These are phyloP conservation scores for Aspergillus cejpii DNA, from an alignment of 2,329 filamentous ascomycete species.

Conservation along the genomic window DNA sequence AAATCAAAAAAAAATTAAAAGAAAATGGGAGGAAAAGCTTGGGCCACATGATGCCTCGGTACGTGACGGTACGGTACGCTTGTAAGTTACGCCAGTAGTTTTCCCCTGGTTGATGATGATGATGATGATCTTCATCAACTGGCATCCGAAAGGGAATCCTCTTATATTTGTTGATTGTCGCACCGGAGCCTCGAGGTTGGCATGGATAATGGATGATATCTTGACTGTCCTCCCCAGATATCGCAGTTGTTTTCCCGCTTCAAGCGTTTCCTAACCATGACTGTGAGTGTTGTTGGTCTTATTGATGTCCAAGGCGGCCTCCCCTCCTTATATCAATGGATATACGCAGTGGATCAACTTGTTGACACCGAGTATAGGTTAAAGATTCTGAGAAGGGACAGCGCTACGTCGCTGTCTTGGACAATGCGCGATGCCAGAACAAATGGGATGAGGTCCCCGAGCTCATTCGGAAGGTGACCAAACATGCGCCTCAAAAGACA, in stretches of 20 bases:
- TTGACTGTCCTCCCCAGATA: constrained; percentile 12
- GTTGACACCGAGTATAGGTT: constrained; percentile 31
- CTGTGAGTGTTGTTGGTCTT: constrained; percentile 15
- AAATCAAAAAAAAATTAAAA: constrained; percentile 4
- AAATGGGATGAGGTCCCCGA: constrained; percentile 83
- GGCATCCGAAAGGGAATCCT: constrained; percentile 1
- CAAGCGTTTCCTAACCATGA: constrained; percentile 16
- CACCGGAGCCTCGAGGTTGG: constrained; percentile 17
- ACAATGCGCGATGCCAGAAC: constrained; percentile 79
- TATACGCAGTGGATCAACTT: not conserved
- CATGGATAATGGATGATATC: constrained; percentile 14
- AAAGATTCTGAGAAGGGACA: constrained; percentile 65
- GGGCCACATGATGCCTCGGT: constrained; percentile 29
- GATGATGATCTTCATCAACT: constrained; percentile 13
- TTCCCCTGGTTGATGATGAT: constrained; percentile 25
- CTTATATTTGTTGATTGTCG: constrained; percentile 6
- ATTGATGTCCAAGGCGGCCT: not conserved
- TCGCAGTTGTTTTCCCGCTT: constrained; percentile 4
- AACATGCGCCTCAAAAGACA: constrained; percentile 77
- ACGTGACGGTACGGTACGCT: constrained; percentile 23
- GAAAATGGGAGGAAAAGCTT: constrained; percentile 17
- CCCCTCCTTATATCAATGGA: not conserved
- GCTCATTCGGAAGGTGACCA: constrained; percentile 84
- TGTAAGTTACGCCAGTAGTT: constrained; percentile 5
- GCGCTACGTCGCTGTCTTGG: constrained; percentile 74